Percentiles rank a stretch among this genome's conserved stretches.
Evolutionary conservation across 1,139 yeast species (phyloP).

Genomic region (Wickerhamiella infanticola): DNA sequence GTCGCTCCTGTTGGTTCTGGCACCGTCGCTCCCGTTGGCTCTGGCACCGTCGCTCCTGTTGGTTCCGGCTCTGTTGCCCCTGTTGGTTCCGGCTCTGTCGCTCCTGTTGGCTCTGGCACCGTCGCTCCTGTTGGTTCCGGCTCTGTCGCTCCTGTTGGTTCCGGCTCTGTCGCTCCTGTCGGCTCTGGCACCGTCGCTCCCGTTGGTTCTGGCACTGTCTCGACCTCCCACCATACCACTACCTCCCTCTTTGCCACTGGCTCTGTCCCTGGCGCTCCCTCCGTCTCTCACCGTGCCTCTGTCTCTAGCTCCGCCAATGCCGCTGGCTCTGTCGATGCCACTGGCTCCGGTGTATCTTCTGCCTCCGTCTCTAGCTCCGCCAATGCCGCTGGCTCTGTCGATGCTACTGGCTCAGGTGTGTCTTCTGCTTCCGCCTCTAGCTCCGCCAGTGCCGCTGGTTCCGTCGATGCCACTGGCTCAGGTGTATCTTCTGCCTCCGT

Average conservation of each 20-base stretch:
- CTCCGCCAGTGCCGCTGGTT: conserved; percentile 11
- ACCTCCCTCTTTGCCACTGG: not conserved
- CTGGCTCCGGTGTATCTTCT: conserved; percentile 15
- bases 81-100: not conserved
- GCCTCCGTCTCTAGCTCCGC: not conserved
- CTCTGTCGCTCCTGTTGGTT: not conserved
- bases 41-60: not conserved
- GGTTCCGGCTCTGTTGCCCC: not conserved
- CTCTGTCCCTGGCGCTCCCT: conserved; percentile 1
- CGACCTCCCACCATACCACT: not conserved
- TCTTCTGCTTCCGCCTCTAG: conserved; percentile 6
- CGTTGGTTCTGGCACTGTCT: not conserved
- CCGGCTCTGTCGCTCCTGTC: not conserved
- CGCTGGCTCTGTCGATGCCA: conserved; percentile 10
- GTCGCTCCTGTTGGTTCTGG: not conserved
- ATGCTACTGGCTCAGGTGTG: not conserved
- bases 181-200: not conserved
- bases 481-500: conserved; percentile 16
- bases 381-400: not conserved
- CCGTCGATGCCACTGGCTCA: not conserved
- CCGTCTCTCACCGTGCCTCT: conserved; percentile 14
- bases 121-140: not conserved
- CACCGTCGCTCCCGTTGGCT: not conserved
- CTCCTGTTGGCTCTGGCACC: not conserved
- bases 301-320: conserved; percentile 6